A percentile compares a stretch with the other conserved stretches of the same genome.
Conservation (phyloP, 2,329 filamentous ascomycete species). For the Epichloe hybrida region DNA sequence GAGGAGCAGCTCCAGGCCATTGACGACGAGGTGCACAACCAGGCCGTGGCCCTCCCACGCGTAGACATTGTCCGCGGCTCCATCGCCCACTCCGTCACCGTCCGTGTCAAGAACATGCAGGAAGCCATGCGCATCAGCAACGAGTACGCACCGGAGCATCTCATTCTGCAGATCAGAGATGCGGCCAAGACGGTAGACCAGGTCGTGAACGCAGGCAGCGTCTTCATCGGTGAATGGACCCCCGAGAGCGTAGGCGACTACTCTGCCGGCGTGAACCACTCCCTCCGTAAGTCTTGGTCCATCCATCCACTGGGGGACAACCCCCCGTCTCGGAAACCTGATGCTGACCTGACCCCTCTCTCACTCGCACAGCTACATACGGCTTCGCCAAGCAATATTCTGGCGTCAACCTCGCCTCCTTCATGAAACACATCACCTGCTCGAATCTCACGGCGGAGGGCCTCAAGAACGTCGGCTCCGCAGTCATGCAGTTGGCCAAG, state of each 20-base stretch:
- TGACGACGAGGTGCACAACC: slow-evolving; percentile 78
- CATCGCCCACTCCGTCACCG: slow-evolving; percentile 83
- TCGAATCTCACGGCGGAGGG: slow-evolving; percentile 80
- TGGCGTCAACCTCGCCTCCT: slow-evolving; percentile 88
- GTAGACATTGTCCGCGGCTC: slow-evolving; percentile 87
- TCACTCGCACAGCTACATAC: slow-evolving; percentile 58
- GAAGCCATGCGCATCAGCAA: slow-evolving; percentile 79
- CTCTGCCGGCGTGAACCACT: slow-evolving; percentile 95
- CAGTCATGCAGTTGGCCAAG: slow-evolving; percentile 89
- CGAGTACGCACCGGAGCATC: slow-evolving; percentile 86
- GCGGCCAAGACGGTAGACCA: slow-evolving; percentile 60
- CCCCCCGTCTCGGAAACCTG: too few relatives aligned
- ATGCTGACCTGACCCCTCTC: background rate
- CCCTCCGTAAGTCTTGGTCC: slow-evolving; percentile 58
- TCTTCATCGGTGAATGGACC: slow-evolving; percentile 93
- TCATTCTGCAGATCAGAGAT: slow-evolving; percentile 79
- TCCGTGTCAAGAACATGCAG: slow-evolving; percentile 56
- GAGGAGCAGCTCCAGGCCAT: slow-evolving; percentile 67
- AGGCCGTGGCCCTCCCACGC: slow-evolving; percentile 75
- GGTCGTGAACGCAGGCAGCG: slow-evolving; percentile 88
- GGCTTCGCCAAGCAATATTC: slow-evolving; percentile 98
- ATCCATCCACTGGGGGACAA: background rate
- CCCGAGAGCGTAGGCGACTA: slow-evolving; percentile 94
- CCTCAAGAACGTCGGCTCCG: slow-evolving; percentile 67
- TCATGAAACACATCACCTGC: slow-evolving; percentile 96